phyloP scores from a whole-genome alignment of 305 asterid species.

The Solanum chacoense region DNA sequence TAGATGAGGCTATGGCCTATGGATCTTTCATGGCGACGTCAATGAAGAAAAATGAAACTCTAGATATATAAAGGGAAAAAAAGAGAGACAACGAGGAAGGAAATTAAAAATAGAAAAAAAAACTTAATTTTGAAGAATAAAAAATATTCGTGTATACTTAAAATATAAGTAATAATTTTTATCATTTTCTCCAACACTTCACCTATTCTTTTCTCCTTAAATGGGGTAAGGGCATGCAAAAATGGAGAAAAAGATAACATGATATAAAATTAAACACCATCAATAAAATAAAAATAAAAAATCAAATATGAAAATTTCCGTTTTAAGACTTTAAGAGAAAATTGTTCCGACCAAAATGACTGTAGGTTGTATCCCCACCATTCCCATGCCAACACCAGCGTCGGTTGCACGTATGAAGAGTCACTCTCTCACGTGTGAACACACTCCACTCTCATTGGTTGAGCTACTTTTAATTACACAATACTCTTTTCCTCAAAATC shows the following conservation, averaged over 20 bases:
- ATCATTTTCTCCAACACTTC: neutral
- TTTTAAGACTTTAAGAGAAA: too few relatives aligned
- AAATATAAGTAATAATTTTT: too few relatives aligned
- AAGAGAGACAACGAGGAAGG: neutral
- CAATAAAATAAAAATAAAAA: too few relatives aligned
- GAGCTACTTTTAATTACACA: neutral
- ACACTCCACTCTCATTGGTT: neutral
- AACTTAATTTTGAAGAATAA: neutral
- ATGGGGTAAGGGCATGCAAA: neutral
- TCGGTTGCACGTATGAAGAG: neutral
- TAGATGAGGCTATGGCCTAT: neutral
- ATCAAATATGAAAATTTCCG: rapidly evolving
- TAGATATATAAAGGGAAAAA: too few relatives aligned
- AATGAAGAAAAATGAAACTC: too few relatives aligned
- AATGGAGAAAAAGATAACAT: too few relatives aligned
- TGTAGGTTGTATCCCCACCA: neutral
- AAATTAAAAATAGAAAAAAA: too few relatives aligned
- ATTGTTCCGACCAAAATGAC: neutral
- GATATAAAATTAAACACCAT: neutral
- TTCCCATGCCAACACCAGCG: neutral
- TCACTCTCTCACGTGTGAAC: neutral
- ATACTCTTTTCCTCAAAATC: neutral
- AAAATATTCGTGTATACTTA: too few relatives aligned
- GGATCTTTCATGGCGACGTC: neutral
- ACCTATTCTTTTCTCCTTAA: neutral